These are phyloP conservation scores for Tricholomella constricta DNA, from an alignment of 768 basidiomycete species.

Conservation along the genomic window DNA sequence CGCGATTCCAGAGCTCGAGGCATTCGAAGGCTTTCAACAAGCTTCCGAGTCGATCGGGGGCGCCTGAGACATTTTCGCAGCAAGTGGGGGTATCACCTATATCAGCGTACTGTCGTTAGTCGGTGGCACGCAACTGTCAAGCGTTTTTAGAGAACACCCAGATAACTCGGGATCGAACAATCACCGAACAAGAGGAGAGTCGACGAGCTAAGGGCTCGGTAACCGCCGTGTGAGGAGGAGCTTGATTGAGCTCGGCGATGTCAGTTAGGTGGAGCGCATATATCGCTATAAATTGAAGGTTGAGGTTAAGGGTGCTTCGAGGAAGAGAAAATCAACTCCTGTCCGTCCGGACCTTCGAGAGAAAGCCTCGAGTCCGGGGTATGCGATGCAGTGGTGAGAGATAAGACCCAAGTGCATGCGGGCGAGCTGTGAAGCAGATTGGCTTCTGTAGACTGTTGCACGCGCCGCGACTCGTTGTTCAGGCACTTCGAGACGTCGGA, in stretches of 20 bases:
- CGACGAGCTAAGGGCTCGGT: conserved; percentile 2
- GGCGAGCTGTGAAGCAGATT: neutral
- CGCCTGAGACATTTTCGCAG: neutral
- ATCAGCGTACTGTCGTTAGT: neutral
- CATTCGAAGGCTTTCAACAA: neutral
- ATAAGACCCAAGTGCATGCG: neutral
- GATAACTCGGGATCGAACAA: neutral
- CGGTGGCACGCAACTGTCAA: neutral
- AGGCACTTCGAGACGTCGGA: neutral
- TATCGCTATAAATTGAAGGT: conserved; percentile 12
- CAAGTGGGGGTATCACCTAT: neutral
- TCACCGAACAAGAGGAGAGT: neutral
- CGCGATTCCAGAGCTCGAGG: neutral
- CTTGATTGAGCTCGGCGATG: conserved; percentile 7
- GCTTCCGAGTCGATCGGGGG: conserved; percentile 9
- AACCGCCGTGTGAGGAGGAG: conserved; percentile 11
- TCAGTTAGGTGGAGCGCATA: conserved; percentile 7
- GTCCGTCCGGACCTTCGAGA: conserved; percentile 11
- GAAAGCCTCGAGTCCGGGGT: neutral
- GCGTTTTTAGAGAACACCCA: neutral
- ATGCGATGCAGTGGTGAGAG: neutral
- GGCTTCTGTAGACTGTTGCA: neutral
- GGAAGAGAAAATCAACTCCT: conserved; percentile 7
- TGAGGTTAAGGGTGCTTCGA: conserved; percentile 14
- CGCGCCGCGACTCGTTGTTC: neutral